Percentiles rank a stretch among this genome's conserved stretches.
Conservation (phyloP, 805 yeast species). For the Wickerhamiella kazuoi region DNA sequence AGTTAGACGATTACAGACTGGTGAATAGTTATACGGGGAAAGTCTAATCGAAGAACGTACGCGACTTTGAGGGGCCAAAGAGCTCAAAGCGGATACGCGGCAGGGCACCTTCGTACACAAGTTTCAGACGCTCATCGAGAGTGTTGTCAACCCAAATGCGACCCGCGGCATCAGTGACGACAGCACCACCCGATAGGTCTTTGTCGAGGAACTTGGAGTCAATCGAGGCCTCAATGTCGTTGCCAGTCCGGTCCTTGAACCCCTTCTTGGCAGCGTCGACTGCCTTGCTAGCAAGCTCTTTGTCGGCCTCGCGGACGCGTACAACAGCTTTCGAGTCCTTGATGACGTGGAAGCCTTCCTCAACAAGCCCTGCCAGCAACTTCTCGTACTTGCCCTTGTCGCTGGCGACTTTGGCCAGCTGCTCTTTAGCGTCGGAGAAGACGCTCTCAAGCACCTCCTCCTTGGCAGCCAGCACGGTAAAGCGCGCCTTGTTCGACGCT, state of each 20-base stretch:
- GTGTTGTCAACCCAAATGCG: conserved; percentile 86
- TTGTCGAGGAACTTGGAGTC: conserved; percentile 45
- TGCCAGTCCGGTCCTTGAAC: conserved; percentile 46
- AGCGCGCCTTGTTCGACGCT: conserved; percentile 86
- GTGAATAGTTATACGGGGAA: not conserved
- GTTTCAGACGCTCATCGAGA: conserved; percentile 76
- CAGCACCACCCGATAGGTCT: conserved; percentile 69
- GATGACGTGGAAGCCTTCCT: conserved; percentile 47
- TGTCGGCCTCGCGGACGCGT: conserved; percentile 51
- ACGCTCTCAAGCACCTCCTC: conserved; percentile 62
- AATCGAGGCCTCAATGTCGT: conserved; percentile 36
- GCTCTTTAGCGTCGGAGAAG: conserved; percentile 47
- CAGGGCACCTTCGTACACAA: conserved; percentile 66
- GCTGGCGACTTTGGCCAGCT: conserved; percentile 39
- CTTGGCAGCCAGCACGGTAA: conserved; percentile 72
- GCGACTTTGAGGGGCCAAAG: conserved; percentile 51
- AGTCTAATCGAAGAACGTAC: conserved; percentile 72
- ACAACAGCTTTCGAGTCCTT: conserved; percentile 54
- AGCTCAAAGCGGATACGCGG: conserved; percentile 85
- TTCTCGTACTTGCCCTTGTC: conserved; percentile 45
- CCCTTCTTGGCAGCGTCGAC: conserved; percentile 40
- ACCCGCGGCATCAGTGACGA: conserved; percentile 51
- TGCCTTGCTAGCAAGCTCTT: conserved; percentile 41
- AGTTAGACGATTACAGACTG: not conserved
- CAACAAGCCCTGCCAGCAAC: conserved; percentile 57